A percentile compares a stretch with the other conserved stretches of the same genome.
Evolutionary conservation across 208 protist species (phyloP).

Genomic region (Trypanosoma theileri): DNA sequence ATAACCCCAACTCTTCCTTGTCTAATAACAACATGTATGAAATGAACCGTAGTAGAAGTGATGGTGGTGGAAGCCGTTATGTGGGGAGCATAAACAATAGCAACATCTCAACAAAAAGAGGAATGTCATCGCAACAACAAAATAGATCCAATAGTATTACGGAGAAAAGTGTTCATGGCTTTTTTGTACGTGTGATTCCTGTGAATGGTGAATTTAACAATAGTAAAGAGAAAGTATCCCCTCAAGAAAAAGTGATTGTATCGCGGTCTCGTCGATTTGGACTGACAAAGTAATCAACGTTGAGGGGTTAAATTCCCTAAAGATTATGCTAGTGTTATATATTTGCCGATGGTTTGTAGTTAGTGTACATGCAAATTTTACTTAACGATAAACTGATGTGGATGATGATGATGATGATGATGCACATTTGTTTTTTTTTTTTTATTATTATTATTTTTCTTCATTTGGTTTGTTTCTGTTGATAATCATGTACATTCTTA

Average conservation of each 20-base stretch:
- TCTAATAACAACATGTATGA: neutral
- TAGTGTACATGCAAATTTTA: too few relatives aligned
- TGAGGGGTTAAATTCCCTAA: neutral
- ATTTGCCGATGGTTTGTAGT: too few relatives aligned
- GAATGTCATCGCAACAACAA: neutral
- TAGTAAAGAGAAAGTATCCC: neutral
- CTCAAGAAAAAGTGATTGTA: neutral
- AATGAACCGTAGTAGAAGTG: neutral
- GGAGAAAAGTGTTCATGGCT: neutral
- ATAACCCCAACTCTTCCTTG: neutral
- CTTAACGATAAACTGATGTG: too few relatives aligned
- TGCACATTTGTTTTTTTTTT: neutral
- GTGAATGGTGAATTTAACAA: neutral
- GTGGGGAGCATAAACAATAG: neutral
- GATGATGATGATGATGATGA: too few relatives aligned
- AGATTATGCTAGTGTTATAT: too few relatives aligned
- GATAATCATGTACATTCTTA: neutral
- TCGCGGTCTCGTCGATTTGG: conserved; percentile 12
- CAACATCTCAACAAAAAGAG: neutral
- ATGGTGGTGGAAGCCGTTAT: neutral
- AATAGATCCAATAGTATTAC: neutral
- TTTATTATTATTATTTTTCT: neutral
- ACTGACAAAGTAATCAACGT: neutral
- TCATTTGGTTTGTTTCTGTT: too few relatives aligned
- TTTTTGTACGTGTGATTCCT: conserved; percentile 20